Evolutionary conservation across 2,329 filamentous ascomycete species (phyloP).

Genomic region (Lasiodiplodia theobromae): DNA sequence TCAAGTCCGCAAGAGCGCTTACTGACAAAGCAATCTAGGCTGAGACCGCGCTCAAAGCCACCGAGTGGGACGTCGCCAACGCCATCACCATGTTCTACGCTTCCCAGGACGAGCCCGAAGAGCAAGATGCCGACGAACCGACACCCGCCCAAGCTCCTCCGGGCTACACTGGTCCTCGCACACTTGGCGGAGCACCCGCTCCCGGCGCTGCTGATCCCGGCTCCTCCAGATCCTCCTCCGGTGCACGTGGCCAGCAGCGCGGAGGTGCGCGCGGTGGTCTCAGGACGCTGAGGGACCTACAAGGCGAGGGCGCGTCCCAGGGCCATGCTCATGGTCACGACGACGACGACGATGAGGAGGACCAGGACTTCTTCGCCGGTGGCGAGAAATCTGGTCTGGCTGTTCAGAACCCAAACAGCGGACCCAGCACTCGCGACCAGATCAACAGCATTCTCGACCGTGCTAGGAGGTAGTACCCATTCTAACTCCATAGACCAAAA

Average conservation of each 20-base stretch:
- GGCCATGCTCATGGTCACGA: slow-evolving; percentile 58
- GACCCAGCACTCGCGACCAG: slow-evolving; percentile 48
- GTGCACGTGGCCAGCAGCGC: slow-evolving; percentile 41
- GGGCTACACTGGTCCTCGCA: slow-evolving; percentile 35
- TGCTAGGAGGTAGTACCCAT: slow-evolving; percentile 51
- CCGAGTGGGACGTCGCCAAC: slow-evolving; percentile 55
- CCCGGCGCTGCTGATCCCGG: slow-evolving; percentile 37
- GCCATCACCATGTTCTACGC: slow-evolving; percentile 55
- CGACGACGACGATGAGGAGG: slow-evolving; percentile 66
- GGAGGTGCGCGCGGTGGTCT: slow-evolving; percentile 39
- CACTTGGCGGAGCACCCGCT: slow-evolving; percentile 45
- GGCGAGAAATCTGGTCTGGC: slow-evolving; percentile 83
- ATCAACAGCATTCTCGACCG: slow-evolving; percentile 59
- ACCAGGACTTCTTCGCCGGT: slow-evolving; percentile 77
- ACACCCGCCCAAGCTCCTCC: slow-evolving; percentile 30
- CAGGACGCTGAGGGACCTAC: slow-evolving; percentile 55
- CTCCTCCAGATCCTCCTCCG: slow-evolving; percentile 39
- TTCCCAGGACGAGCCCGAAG: slow-evolving; percentile 38
- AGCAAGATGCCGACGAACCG: slow-evolving; percentile 39
- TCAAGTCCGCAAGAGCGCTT: background rate
- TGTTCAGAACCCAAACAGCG: slow-evolving; percentile 68
- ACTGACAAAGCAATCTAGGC: slow-evolving; percentile 43
- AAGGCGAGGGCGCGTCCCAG: slow-evolving; percentile 47
- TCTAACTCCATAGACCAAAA: slow-evolving; percentile 3
- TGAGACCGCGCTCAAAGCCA: slow-evolving; percentile 51